These are phyloP conservation scores for Pulveroboletus frians DNA, from an alignment of 768 basidiomycete species.

Conservation along the genomic window DNA sequence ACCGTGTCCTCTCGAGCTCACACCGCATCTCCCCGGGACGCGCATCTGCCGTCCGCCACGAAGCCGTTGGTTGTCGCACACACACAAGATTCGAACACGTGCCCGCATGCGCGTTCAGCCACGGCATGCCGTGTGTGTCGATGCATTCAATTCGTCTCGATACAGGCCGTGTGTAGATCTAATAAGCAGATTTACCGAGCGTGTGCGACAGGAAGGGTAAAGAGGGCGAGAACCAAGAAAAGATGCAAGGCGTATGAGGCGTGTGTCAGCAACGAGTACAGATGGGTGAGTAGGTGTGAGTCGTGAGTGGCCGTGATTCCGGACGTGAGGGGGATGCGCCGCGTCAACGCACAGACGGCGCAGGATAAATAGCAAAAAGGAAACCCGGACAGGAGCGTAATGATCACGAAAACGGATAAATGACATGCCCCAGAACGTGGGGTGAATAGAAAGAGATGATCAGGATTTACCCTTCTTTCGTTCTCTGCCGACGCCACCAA, in stretches of 20 bases:
- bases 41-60: not conserved
- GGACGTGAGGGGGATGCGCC: not conserved
- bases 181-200: slow-evolving; percentile 11
- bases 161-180: slow-evolving; percentile 20
- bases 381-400: slow-evolving; percentile 5
- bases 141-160: slow-evolving; percentile 5
- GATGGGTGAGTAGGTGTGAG: slow-evolving; percentile 12
- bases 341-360: slow-evolving; percentile 5
- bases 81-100: not conserved
- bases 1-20: not conserved
- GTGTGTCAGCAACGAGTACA: slow-evolving; percentile 20
- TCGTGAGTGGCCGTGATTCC: slow-evolving; percentile 8
- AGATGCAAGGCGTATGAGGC: slow-evolving; percentile 6
- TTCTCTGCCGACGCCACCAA: slow-evolving; percentile 82
- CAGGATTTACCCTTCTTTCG: slow-evolving; percentile 70
- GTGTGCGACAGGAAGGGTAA: not conserved
- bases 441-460: slow-evolving; percentile 1
- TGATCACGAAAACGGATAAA: slow-evolving; percentile 16
- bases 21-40: slow-evolving; percentile 1
- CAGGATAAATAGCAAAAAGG: slow-evolving; percentile 16
- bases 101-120: not conserved
- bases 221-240: not conserved
- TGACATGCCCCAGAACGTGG: not conserved
- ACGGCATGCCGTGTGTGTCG: not conserved
- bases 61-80: not conserved